Base-by-base conservation (phyloP, 2,329 filamentous ascomycete species). In the Zalaria sp. region DNA sequence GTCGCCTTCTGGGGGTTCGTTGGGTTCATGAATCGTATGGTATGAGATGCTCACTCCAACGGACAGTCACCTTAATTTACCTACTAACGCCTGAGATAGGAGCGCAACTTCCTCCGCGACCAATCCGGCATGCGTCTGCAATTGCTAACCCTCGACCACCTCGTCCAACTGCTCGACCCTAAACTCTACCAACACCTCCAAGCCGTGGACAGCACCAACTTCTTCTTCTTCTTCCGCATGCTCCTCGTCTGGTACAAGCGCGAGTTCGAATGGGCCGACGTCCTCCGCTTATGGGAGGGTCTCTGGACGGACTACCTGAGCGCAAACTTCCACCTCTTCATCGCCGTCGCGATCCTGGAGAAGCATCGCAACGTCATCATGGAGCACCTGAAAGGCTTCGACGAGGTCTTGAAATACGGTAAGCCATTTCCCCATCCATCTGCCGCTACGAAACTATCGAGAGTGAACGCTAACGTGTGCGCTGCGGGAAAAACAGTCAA, bases 221-320 rank as follows among this genome's bases (percentile, higher is more conserved):
- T 98, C 63, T 98, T 98, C 65, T 98, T 98, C 69, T 96, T 98
- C 69, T 98, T 96, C 75, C 83, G 91, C 46, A 96, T 96, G 91
- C 71, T 98, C 29, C 71, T 98, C 1, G 91, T 98, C 6, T 98
- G 91, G 91, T 98, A 91, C 63, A 98, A 98, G 68, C 81, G 91
- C 38, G 91, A 98, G 62, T 98, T 98, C 53, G 74, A 78, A 50
- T 98, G 89, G 85, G 60, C 73, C 38, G 87, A 96, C 55, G 77
- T 94, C 7, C 66, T 96, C 29, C 75, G 83, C 11, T 67, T 98
- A 3, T 98, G 91, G 91, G 91, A 98, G 61, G 72, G 75, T 0
- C 66, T 96, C 2, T 98, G 93, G 91, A 96, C 91, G 2, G 91
- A 98, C 58, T 91, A 81, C 52, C 63, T 86, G 46, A 88, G 76